Evolutionary conservation across 257 asterid genomes (phyloP).

Genomic region (Fraxinus quadrangulata): DNA sequence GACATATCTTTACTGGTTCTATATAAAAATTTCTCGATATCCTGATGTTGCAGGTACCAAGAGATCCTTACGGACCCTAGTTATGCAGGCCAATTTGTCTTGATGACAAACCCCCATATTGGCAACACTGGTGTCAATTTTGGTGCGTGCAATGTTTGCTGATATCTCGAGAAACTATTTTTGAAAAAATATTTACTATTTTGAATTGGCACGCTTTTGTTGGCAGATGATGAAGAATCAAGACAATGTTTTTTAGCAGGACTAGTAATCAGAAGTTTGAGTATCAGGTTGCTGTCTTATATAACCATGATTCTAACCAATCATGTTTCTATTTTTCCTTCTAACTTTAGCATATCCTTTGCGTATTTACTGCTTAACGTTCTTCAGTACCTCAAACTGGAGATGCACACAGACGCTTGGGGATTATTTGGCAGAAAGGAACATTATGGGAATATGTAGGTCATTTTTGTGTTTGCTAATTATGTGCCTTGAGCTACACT

Average conservation of each 20-base stretch:
- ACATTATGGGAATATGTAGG: conserved; percentile 95
- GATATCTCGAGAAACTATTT: conserved; percentile 3
- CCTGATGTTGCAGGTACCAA: conserved; percentile 64
- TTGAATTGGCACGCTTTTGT: conserved; percentile 24
- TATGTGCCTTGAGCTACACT: conserved; percentile 4
- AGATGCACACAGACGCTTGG: conserved; percentile 75
- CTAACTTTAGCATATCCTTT: conserved; percentile 5
- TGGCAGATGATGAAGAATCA: conserved; percentile 84
- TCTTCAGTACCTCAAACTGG: conserved; percentile 84
- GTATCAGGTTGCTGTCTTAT: conserved; percentile 61
- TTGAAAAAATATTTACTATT: conserved; percentile 12
- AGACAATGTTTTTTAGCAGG: conserved; percentile 85
- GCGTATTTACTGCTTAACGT: conserved; percentile 16
- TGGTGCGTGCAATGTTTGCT: conserved; percentile 49
- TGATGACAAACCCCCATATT: conserved; percentile 96
- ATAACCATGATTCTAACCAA: neutral
- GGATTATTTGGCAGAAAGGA: conserved; percentile 86
- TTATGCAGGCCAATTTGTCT: conserved; percentile 94
- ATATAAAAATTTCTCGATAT: neutral
- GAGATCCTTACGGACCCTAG: conserved; percentile 98
- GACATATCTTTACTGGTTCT: neutral
- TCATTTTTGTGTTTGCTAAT: conserved; percentile 21
- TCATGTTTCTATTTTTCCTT: conserved; percentile 17
- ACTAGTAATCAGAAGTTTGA: conserved; percentile 83
- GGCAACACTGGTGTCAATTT: conserved; percentile 93